A percentile compares a stretch with the other conserved stretches of the same genome.
phyloP scores from a whole-genome alignment of 2,329 filamentous ascomycete species.

The Colletotrichum acutatum region DNA sequence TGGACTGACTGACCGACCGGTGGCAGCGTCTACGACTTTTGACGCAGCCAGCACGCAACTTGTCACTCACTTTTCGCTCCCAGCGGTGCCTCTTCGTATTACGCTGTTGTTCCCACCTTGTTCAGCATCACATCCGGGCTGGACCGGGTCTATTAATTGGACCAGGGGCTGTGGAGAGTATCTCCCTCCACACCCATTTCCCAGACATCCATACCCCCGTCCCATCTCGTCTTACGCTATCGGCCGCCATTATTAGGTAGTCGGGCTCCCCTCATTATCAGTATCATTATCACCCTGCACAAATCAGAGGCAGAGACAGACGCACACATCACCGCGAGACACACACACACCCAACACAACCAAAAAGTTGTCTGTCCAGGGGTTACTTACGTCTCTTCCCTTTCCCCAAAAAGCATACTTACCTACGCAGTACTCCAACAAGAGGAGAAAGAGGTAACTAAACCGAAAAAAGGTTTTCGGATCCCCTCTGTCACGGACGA shows the following conservation, averaged over 20 bases:
- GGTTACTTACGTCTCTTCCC: not conserved
- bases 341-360: not conserved
- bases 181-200: constrained; percentile 33
- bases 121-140: constrained; percentile 23
- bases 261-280: constrained; percentile 17
- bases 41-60: constrained; percentile 13
- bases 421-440: not conserved
- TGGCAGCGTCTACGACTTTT: constrained; percentile 1
- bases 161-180: constrained; percentile 23
- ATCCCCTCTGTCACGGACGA: not conserved
- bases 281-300: not conserved
- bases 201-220: constrained; percentile 31
- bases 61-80: not conserved
- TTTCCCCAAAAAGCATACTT: not conserved
- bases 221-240: constrained; percentile 33
- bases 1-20: not conserved
- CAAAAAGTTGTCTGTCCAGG: not conserved
- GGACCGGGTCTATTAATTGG: constrained; percentile 32
- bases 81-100: constrained; percentile 27
- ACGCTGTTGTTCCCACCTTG: not conserved
- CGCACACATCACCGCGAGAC: not conserved
- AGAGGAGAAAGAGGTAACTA: not conserved
- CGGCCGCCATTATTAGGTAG: constrained; percentile 22
- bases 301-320: not conserved
- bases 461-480: not conserved